phyloP scores from a whole-genome alignment of 202 grass and related monocot species.

The Eragrostis tef region DNA sequence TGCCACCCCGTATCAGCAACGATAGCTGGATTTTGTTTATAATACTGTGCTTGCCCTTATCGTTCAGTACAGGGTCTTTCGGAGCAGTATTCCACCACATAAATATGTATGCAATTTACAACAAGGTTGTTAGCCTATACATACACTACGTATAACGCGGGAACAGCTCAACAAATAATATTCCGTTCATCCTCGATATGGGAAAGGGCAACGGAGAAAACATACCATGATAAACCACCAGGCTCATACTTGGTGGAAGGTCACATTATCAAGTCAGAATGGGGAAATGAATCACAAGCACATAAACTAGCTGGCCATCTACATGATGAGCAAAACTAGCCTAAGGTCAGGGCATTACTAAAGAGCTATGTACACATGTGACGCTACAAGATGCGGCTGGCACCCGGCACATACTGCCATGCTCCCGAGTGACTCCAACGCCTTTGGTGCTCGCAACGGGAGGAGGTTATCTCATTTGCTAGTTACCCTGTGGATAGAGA shows the following conservation, averaged over 20 bases:
- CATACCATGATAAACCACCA: neutral
- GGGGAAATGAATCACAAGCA: constrained; percentile 2
- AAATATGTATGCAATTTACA: neutral
- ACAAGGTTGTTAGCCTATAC: constrained; percentile 10
- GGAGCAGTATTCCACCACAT: neutral
- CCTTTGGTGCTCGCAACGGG: neutral
- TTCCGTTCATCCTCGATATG: constrained; percentile 1
- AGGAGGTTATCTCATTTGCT: constrained; percentile 39
- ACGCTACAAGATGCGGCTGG: constrained; percentile 14
- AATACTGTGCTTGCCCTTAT: neutral
- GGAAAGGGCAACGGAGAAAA: neutral
- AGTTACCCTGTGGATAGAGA: constrained; percentile 24
- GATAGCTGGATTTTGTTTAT: constrained; percentile 12
- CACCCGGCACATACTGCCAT: neutral
- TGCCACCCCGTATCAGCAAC: neutral
- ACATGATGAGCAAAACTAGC: constrained; percentile 47
- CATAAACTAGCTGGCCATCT: constrained; percentile 34
- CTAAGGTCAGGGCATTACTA: constrained; percentile 42
- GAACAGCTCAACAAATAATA: neutral
- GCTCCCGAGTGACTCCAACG: neutral
- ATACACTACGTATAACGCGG: neutral
- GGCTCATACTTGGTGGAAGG: neutral
- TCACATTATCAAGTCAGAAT: neutral
- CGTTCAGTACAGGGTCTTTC: neutral
- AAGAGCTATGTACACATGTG: constrained; percentile 30